Conservation (phyloP, 805 yeast genomes). For the Kregervanrija pseudodelftensis region DNA sequence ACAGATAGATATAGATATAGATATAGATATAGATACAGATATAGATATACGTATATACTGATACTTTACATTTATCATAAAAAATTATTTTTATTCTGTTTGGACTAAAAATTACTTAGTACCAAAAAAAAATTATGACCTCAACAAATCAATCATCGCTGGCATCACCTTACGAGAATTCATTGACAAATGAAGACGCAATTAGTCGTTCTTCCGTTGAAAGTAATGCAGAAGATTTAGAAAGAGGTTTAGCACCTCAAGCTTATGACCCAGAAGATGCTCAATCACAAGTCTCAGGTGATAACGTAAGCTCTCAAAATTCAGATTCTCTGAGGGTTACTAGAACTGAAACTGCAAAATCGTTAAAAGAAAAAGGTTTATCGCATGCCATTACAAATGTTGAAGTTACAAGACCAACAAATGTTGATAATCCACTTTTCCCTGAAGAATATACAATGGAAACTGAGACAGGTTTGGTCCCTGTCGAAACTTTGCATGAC, state of each 20-base stretch:
- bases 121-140: too few relatives aligned
- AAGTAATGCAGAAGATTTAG: not conserved
- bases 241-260: constrained; percentile 21
- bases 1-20: too few relatives aligned
- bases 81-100: too few relatives aligned
- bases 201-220: constrained; percentile 4
- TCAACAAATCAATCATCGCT: too few relatives aligned
- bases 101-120: too few relatives aligned
- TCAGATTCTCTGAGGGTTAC: constrained; percentile 33
- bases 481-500: constrained; percentile 61
- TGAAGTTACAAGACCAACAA: constrained; percentile 50
- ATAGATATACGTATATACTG: too few relatives aligned
- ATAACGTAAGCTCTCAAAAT: constrained; percentile 7
- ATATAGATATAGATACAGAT: too few relatives aligned
- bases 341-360: constrained; percentile 67
- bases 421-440: constrained; percentile 60
- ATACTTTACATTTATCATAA: too few relatives aligned
- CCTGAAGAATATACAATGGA: constrained; percentile 91
- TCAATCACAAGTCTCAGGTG: constrained; percentile 34
- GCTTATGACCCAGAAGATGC: constrained; percentile 43
- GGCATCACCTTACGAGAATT: too few relatives aligned
- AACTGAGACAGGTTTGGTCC: constrained; percentile 83
- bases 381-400: constrained; percentile 45
- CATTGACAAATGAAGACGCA: not conserved
- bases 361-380: constrained; percentile 58